A percentile compares a stretch with the other conserved stretches of the same genome.
These are phyloP conservation scores for Apiotrichum gamsii DNA, from an alignment of 1,284 basidiomycete genomes.

Conservation along the genomic window DNA sequence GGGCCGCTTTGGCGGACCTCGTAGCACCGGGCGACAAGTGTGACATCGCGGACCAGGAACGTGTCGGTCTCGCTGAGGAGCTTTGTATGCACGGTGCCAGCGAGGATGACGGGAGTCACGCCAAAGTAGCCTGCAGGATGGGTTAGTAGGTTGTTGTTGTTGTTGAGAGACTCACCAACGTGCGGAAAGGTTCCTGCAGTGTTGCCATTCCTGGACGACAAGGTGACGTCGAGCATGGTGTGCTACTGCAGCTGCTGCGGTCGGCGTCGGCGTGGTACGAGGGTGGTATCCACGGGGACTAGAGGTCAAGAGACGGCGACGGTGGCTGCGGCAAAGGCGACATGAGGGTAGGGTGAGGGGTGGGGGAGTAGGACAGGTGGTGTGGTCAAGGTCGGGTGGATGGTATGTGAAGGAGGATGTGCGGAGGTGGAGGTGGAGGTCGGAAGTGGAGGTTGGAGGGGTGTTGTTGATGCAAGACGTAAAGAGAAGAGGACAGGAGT, in stretches of 20 bases:
- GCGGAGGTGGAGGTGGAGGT: neutral
- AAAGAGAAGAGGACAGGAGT: no score
- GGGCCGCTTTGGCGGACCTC: constrained; percentile 21
- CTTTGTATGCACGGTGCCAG: constrained; percentile 23
- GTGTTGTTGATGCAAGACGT: no score
- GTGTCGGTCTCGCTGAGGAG: constrained; percentile 14
- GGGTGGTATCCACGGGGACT: neutral
- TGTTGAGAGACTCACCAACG: neutral
- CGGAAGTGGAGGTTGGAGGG: neutral
- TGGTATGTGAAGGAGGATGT: no score
- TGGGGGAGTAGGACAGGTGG: no score
- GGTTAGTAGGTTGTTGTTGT: no score
- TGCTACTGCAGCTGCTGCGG: no score
- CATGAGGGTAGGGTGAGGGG: neutral
- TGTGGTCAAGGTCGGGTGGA: no score
- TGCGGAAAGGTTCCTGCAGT: neutral
- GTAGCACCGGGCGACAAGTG: constrained; percentile 25
- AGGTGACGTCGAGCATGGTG: neutral
- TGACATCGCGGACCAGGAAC: constrained; percentile 24
- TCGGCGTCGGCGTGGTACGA: no score
- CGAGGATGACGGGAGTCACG: constrained; percentile 31
- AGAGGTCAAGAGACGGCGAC: neutral
- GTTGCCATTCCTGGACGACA: neutral
- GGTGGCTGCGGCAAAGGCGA: neutral
- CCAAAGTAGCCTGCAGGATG: constrained; percentile 33